Evolutionary conservation across 306 rosid species (phyloP), one percentile per base, ranked within the genome.

Genomic region (Neltuma alba): DNA sequence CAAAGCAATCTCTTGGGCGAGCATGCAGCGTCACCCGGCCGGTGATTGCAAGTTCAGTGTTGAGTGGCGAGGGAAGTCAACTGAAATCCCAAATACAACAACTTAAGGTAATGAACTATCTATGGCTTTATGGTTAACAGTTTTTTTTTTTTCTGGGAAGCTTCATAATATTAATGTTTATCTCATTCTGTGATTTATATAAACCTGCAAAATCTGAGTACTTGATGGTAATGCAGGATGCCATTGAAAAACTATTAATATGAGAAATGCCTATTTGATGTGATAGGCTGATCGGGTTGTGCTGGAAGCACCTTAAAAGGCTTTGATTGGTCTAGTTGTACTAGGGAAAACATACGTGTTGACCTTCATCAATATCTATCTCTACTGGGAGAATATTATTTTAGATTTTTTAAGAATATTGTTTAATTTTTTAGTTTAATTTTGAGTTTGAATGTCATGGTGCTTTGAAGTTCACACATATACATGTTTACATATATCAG

Each of bases 11-110:
- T 30, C 97, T 92, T 66, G 98, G 97, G 11, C 87, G 97, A 54
- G 98, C 97, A 0, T 92, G 98, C n/a, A 97, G 98, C 0, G 97
- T 94, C 36, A 91, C 97, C 2, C 84, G 98, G 63, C 92, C 98
- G 8, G 93, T 94, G 57, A 92, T 92, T 74, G 93, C 98, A 7
- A 87, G 93, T 69, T 94, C 97, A 44, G 97, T 94, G 78, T 91
- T 97, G 7, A 82, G 91, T 12, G 92, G 92, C 5, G 98, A 92
- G 82, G 98, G 97, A 52, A 94, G 98, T 78, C 97, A 94, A 75
- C 82, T 94, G 90, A 92, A 94, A 75, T 80, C 97, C 7, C 97
- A 92, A 81, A 89, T 94, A 79, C 91, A 88, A 75, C 95, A 89
- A 66, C 93, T 92, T 14, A 94, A 92, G 97, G 98, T 92, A 80